Percentiles rank a stretch among this genome's conserved stretches.
Conservation (phyloP, 1,284 basidiomycete genomes). For the Trametes polyzona region DNA sequence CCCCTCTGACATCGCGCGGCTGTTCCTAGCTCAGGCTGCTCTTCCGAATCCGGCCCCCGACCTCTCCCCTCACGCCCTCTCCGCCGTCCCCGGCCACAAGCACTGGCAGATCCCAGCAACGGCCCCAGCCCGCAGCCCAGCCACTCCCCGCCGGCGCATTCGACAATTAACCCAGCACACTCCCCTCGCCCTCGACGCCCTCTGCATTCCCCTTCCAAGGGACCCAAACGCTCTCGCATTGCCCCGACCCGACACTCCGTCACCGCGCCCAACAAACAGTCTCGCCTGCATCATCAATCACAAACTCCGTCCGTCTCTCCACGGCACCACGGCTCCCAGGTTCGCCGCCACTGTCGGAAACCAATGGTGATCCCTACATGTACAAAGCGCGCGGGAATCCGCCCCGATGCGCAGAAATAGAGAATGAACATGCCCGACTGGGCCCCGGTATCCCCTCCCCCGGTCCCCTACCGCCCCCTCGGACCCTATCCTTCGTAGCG, state of each 20-base stretch:
- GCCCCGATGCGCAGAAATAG: not conserved
- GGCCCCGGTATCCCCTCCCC: conserved; percentile 18
- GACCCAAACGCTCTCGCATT: conserved; percentile 11
- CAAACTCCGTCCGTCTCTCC: not conserved
- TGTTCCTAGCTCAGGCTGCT: conserved; percentile 18
- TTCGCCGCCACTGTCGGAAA: conserved; percentile 13
- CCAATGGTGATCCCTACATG: conserved; percentile 13
- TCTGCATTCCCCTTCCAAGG: no score
- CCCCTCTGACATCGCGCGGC: conserved; percentile 12
- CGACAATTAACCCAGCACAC: no score
- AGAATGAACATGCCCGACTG: conserved; percentile 5
- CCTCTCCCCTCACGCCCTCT: not conserved
- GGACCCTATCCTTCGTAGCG: conserved; percentile 63
- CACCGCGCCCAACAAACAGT: conserved; percentile 15
- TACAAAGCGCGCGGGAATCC: conserved; percentile 3
- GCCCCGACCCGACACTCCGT: conserved; percentile 17
- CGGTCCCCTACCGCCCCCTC: conserved; percentile 5
- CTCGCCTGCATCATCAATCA: conserved; percentile 21
- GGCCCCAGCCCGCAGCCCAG: conserved; percentile 1
- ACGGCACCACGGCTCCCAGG: no score
- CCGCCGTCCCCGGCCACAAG: not conserved
- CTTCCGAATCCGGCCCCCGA: conserved; percentile 5
- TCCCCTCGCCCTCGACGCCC: no score
- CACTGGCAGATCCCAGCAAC: not conserved
- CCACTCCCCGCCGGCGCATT: not conserved